phyloP scores from a whole-genome alignment of 805 yeast genomes.

The Candida nemodendra region DNA sequence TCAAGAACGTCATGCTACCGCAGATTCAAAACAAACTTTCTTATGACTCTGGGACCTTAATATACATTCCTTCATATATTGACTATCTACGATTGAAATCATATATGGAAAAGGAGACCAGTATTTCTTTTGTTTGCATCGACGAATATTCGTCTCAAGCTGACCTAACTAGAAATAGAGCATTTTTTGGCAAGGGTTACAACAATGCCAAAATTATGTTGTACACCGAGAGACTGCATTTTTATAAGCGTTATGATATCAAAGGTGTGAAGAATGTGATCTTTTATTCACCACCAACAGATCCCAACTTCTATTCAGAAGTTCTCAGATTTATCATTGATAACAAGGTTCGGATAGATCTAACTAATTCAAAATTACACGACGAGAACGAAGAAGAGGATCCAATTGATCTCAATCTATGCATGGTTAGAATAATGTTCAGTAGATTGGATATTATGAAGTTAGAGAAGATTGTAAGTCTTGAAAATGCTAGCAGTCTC shows the following conservation, averaged over 20 bases:
- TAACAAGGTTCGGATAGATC: constrained; percentile 35
- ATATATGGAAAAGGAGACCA: constrained; percentile 61
- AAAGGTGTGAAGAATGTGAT: constrained; percentile 80
- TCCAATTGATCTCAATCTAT: constrained; percentile 32
- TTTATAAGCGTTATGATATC: constrained; percentile 80
- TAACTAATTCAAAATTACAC: constrained; percentile 21
- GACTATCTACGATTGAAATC: constrained; percentile 81
- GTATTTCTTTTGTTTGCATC: constrained; percentile 62
- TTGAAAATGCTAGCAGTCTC: constrained; percentile 64
- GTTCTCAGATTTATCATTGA: constrained; percentile 65
- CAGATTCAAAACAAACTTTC: constrained; percentile 60
- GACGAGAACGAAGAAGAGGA: constrained; percentile 18
- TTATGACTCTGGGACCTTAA: constrained; percentile 70
- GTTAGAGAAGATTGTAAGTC: constrained; percentile 83
- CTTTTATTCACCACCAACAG: constrained; percentile 81
- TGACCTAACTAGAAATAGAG: constrained; percentile 69
- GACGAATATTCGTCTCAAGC: constrained; percentile 81
- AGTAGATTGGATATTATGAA: constrained; percentile 78
- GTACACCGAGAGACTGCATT: constrained; percentile 94
- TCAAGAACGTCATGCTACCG: constrained; percentile 72
- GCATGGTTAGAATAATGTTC: constrained; percentile 57
- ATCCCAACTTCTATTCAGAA: constrained; percentile 82
- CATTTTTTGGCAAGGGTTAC: constrained; percentile 53
- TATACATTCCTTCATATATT: constrained; percentile 82
- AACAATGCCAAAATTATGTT: constrained; percentile 52